Percentiles rank a stretch among this genome's conserved stretches.
Evolutionary conservation across 1,139 yeast species (phyloP).

Genomic region (Yamadazyma friedrichii): DNA sequence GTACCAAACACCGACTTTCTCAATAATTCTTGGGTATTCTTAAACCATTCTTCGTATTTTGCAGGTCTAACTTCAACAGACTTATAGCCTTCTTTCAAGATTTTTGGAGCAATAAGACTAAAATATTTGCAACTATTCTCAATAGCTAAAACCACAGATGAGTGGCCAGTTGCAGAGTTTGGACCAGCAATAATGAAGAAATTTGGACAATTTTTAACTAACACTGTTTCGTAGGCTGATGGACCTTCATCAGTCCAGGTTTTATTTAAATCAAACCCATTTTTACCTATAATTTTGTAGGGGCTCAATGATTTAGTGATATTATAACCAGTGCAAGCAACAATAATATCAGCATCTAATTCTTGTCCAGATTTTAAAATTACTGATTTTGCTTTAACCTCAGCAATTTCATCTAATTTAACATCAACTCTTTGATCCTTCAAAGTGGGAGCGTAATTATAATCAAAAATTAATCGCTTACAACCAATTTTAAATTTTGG

Average conservation of each 20-base stretch:
- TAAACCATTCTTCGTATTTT: slow-evolving; percentile 38
- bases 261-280: slow-evolving; percentile 21
- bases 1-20: slow-evolving; percentile 37
- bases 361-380: slow-evolving; percentile 29
- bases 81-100: slow-evolving; percentile 29
- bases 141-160: slow-evolving; percentile 42
- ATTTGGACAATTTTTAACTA: slow-evolving; percentile 38
- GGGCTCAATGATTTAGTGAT: slow-evolving; percentile 20
- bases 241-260: slow-evolving; percentile 33
- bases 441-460: slow-evolving; percentile 34
- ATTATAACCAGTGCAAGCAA: slow-evolving; percentile 47
- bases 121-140: slow-evolving; percentile 35
- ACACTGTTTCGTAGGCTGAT: slow-evolving; percentile 36
- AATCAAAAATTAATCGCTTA: slow-evolving; percentile 42
- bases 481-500: slow-evolving; percentile 46
- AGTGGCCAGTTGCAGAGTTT: slow-evolving; percentile 45
- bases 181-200: slow-evolving; percentile 41
- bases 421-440: slow-evolving; percentile 32
- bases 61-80: slow-evolving; percentile 32
- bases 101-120: slow-evolving; percentile 23
- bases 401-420: slow-evolving; percentile 23
- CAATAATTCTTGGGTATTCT: slow-evolving; percentile 27
- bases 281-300: slow-evolving; percentile 26
- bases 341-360: slow-evolving; percentile 38
- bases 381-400: slow-evolving; percentile 29